These are phyloP conservation scores for Strigomonas oncopelti DNA, from an alignment of 208 protist genomes.

Conservation along the genomic window DNA sequence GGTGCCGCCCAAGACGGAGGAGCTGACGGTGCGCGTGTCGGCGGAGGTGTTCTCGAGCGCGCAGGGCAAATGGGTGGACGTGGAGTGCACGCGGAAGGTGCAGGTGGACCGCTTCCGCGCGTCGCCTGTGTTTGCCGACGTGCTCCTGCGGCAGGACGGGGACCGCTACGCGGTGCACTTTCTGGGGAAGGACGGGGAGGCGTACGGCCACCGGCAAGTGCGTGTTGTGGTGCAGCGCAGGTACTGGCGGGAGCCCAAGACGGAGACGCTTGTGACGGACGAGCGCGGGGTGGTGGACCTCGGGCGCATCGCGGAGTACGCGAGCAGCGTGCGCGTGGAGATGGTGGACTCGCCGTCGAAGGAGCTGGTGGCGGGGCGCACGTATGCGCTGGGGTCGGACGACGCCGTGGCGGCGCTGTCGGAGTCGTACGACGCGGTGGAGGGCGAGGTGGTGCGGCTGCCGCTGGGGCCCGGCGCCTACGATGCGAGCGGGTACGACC, in stretches of 20 bases:
- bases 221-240: not conserved
- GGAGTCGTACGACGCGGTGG: not conserved
- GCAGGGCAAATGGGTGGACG: slow-evolving; percentile 5
- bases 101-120: slow-evolving; percentile 1
- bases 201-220: slow-evolving; percentile 13
- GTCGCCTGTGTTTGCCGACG: slow-evolving; percentile 4
- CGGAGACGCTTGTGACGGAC: slow-evolving; percentile 7
- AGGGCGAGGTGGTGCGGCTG: slow-evolving; percentile 15
- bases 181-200: slow-evolving; percentile 17
- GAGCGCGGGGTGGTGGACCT: slow-evolving; percentile 9
- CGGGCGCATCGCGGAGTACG: not conserved
- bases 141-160: slow-evolving; percentile 6
- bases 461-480: not conserved
- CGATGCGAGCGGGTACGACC: not conserved
- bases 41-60: slow-evolving; percentile 8
- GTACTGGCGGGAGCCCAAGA: not conserved
- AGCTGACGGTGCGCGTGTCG: slow-evolving; percentile 8
- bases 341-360: slow-evolving; percentile 10
- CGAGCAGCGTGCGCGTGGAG: not conserved
- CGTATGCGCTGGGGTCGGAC: slow-evolving; percentile 9
- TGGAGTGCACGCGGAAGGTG: slow-evolving; percentile 10
- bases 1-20: slow-evolving; percentile 11
- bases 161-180: slow-evolving; percentile 8
- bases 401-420: not conserved
- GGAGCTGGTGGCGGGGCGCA: not conserved